Evolutionary conservation across 106 monocot species (phyloP).

Genomic region (Allium sativum): DNA sequence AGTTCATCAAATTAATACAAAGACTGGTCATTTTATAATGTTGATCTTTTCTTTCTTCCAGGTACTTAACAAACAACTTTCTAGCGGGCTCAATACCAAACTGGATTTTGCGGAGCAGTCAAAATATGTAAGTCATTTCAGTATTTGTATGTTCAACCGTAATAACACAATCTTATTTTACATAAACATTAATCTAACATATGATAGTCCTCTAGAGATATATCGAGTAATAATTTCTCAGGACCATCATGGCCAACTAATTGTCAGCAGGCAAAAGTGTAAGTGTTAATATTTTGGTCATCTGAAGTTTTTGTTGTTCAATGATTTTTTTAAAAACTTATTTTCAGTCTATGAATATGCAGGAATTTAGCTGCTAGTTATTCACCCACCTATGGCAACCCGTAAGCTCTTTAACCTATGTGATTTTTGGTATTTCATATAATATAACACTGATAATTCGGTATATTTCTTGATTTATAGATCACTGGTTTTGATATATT

Average conservation of each 20-base stretch:
- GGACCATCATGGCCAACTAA: constrained; percentile 6
- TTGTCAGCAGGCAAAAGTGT: constrained; percentile 25
- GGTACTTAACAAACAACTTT: constrained; percentile 45
- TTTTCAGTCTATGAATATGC: constrained; percentile 9
- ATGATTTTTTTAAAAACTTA: background rate
- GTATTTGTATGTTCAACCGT: background rate
- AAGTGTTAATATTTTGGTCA: background rate
- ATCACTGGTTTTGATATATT: background rate
- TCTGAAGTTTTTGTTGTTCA: background rate
- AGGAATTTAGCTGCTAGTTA: constrained; percentile 43
- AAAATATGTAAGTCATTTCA: constrained; percentile 24
- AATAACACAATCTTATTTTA: background rate
- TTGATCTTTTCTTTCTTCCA: constrained; percentile 1
- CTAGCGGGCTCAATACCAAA: constrained; percentile 32
- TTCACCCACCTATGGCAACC: constrained; percentile 19
- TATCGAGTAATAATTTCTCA: constrained; percentile 35
- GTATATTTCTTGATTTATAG: background rate
- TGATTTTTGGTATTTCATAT: background rate
- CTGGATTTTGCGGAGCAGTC: constrained; percentile 25
- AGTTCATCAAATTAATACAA: background rate
- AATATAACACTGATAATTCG: too few species aligned
- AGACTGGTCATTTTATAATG: too few species aligned
- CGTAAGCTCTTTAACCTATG: constrained; percentile 13
- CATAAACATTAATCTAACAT: constrained; percentile 1
- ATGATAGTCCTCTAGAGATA: constrained; percentile 19